Conservation (phyloP, 148 eudicot genomes). For the Heliosperma pusillum region DNA sequence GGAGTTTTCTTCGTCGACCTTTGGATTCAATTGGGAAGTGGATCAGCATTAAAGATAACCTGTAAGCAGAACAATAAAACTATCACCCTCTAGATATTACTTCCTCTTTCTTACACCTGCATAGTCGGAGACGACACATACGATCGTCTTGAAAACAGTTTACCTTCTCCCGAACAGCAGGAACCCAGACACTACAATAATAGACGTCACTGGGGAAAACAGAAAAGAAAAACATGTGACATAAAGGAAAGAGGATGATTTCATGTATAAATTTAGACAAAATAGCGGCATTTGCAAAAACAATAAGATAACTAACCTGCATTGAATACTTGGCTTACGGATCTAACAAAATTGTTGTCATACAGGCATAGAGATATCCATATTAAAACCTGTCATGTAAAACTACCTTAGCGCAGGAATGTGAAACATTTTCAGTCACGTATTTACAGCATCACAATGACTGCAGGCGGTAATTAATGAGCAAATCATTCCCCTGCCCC, state of each 20-base stretch:
- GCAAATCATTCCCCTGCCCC: background rate
- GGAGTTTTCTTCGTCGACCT: conserved; percentile 57
- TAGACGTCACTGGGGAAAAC: conserved; percentile 50
- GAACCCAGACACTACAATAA: conserved; percentile 56
- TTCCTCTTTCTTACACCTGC: background rate
- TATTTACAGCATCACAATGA: background rate
- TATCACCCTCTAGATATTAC: background rate
- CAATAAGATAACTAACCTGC: conserved; percentile 46
- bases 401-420: background rate
- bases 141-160: conserved; percentile 10
- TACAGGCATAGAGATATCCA: conserved; percentile 74
- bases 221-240: conserved; percentile 9
- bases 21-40: conserved; percentile 70
- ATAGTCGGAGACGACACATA: background rate
- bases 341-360: conserved; percentile 50
- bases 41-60: conserved; percentile 51
- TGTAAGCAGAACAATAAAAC: conserved; percentile 20
- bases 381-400: conserved; percentile 52
- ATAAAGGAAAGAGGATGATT: background rate
- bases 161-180: conserved; percentile 62
- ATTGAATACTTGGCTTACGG: conserved; percentile 64
- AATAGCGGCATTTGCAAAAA: background rate
- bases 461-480: background rate
- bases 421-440: background rate
- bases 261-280: background rate